These are phyloP conservation scores for Pythium monospermum DNA, from an alignment of 352 stramenopile genomes.

Conservation along the genomic window DNA sequence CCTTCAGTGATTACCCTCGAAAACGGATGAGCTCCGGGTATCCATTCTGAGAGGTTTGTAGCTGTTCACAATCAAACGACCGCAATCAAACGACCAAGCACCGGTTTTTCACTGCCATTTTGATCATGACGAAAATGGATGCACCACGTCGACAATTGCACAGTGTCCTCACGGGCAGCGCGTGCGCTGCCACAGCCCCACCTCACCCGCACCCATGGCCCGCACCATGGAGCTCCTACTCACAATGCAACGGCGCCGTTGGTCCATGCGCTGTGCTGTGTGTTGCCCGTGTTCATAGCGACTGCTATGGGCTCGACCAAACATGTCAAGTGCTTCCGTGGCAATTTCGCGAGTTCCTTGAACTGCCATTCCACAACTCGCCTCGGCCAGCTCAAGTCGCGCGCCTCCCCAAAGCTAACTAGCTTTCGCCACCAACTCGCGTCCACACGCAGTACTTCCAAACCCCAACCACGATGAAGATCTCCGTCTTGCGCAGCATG, in stretches of 20 bases:
- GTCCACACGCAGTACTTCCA: neutral
- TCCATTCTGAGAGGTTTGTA: too few relatives aligned
- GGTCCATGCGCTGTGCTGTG: too few relatives aligned
- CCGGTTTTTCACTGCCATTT: too few relatives aligned
- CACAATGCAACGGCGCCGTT: neutral
- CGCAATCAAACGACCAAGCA: too few relatives aligned
- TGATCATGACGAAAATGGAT: too few relatives aligned
- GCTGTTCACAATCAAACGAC: too few relatives aligned
- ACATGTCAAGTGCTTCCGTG: neutral
- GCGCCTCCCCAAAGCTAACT: too few relatives aligned
- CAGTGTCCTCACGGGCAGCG: too few relatives aligned
- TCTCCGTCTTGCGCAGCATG: neutral
- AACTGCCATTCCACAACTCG: neutral
- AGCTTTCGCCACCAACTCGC: neutral
- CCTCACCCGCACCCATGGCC: neutral
- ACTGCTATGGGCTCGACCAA: too few relatives aligned
- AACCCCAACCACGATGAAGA: neutral
- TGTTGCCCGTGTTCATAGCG: too few relatives aligned
- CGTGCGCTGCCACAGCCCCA: too few relatives aligned
- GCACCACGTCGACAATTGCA: too few relatives aligned
- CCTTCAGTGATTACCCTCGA: neutral
- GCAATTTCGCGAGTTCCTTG: neutral
- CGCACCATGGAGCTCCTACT: neutral
- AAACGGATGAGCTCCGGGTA: neutral
- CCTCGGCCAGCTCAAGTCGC: neutral